A percentile compares a stretch with the other conserved stretches of the same genome.
Conservation (phyloP, 78 protist genomes). For the Planoprotostelium fungivorum region DNA sequence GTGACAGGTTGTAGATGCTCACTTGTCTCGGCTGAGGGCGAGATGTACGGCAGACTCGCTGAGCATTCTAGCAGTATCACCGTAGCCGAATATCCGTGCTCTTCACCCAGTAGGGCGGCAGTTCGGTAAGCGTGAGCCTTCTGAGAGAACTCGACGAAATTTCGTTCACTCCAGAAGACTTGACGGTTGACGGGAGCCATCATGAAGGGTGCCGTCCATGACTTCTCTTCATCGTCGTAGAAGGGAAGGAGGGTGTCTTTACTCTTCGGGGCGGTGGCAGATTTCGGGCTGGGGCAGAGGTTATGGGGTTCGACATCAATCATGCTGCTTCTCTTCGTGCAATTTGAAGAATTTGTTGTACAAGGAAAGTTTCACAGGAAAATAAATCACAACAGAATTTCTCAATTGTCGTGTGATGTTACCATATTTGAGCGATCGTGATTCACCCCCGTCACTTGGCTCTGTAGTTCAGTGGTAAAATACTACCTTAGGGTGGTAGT, state of each 20-base stretch:
- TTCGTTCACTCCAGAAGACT: neutral
- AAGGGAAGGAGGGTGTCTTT: neutral
- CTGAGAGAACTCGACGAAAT: too few species aligned
- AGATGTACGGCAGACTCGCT: neutral
- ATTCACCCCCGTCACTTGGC: neutral
- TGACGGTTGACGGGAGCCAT: neutral
- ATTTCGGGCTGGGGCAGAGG: neutral
- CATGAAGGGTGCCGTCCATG: neutral
- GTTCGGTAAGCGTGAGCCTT: too few species aligned
- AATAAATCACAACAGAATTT: too few species aligned
- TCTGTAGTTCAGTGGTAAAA: constrained; percentile 1
- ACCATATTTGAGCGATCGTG: neutral
- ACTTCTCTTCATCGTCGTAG: neutral
- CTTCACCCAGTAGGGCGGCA: neutral
- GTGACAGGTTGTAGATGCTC: neutral
- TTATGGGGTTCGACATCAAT: neutral
- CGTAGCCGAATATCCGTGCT: neutral
- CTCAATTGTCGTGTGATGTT: neutral
- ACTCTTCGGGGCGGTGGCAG: neutral
- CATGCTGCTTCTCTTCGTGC: neutral
- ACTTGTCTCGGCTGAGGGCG: neutral
- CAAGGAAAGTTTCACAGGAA: too few species aligned
- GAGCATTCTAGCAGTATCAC: neutral
- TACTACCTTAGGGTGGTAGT: constrained; percentile 1
- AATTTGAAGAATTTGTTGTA: too few species aligned